A percentile compares a stretch with the other conserved stretches of the same genome.
phyloP scores from a whole-genome alignment of 225 moss, liverwort and hornwort species.

The Anthoceros angustus region DNA sequence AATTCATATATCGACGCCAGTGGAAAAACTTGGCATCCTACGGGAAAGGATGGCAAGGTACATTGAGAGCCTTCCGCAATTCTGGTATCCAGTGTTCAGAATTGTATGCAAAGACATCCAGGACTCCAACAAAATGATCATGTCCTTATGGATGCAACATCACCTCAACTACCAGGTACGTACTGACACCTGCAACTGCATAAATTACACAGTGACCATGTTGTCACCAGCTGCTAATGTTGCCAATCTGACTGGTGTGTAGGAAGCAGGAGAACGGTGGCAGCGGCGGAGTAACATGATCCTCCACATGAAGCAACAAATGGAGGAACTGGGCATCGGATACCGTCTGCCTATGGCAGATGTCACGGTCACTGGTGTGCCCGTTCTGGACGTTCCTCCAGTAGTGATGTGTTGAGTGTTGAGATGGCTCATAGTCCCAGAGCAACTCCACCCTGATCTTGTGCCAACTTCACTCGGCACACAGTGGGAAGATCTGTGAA shows the following conservation, averaged over 20 bases:
- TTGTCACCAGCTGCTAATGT: neutral
- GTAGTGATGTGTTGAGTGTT: neutral
- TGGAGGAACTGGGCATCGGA: slow-evolving; percentile 77
- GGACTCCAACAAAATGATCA: slow-evolving; percentile 89
- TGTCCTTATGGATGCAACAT: slow-evolving; percentile 98
- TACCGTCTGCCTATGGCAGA: slow-evolving; percentile 81
- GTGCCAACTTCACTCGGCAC: neutral
- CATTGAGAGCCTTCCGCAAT: slow-evolving; percentile 84
- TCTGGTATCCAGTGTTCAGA: slow-evolving; percentile 94
- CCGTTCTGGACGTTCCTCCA: slow-evolving; percentile 66
- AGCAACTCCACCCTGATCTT: neutral
- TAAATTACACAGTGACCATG: neutral
- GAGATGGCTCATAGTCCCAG: neutral
- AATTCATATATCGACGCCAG: slow-evolving; percentile 71
- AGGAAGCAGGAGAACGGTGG: slow-evolving; percentile 97
- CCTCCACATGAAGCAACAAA: slow-evolving; percentile 74
- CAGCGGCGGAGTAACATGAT: slow-evolving; percentile 98
- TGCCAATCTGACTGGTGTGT: slow-evolving; percentile 6
- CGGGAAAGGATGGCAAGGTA: slow-evolving; percentile 78
- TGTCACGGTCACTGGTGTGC: slow-evolving; percentile 80
- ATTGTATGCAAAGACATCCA: slow-evolving; percentile 97
- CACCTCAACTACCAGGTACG: slow-evolving; percentile 90
- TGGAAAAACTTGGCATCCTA: slow-evolving; percentile 64
- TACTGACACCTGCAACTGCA: neutral
- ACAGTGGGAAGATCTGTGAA: too few species aligned